phyloP scores from a whole-genome alignment of 176 grass and related monocot genomes.

The Phoenix roebelenii region DNA sequence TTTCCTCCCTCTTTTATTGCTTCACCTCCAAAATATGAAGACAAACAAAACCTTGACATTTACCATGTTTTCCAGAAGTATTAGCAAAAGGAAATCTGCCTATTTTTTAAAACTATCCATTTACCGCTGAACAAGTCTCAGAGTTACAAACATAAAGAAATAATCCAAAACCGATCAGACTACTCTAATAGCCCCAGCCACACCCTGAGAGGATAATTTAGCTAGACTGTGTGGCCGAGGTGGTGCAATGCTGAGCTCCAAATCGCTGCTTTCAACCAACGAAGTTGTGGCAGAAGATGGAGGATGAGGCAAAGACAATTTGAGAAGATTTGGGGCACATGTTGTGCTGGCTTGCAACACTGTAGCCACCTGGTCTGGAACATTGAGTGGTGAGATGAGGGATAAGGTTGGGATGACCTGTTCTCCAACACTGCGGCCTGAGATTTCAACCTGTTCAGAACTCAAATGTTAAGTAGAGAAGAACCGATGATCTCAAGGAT shows the following conservation, averaged over 20 bases:
- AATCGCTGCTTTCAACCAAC: slow-evolving; percentile 24
- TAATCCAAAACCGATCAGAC: slow-evolving; percentile 24
- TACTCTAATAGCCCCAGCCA: slow-evolving; percentile 43
- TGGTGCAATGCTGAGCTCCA: slow-evolving; percentile 70
- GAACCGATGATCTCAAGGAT: no score
- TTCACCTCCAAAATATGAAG: not conserved
- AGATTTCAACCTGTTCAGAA: not conserved
- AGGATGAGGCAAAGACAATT: not conserved
- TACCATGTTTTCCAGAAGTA: no score
- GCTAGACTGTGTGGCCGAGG: slow-evolving; percentile 12
- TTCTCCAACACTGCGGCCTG: not conserved
- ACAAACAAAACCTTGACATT: slow-evolving; percentile 10
- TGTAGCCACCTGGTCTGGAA: not conserved
- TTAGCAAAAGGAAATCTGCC: no score
- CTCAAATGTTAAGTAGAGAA: no score
- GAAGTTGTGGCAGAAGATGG: not conserved
- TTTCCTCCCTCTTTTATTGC: not conserved
- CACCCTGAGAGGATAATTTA: slow-evolving; percentile 30
- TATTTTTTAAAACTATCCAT: no score
- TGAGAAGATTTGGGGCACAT: slow-evolving; percentile 5
- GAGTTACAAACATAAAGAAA: not conserved
- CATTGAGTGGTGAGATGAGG: not conserved
- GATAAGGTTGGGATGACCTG: not conserved
- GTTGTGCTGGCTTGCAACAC: not conserved
- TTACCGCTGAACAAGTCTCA: not conserved